phyloP scores from a whole-genome alignment of 2,329 filamentous ascomycete species.

The Coniochaeta sp. region DNA sequence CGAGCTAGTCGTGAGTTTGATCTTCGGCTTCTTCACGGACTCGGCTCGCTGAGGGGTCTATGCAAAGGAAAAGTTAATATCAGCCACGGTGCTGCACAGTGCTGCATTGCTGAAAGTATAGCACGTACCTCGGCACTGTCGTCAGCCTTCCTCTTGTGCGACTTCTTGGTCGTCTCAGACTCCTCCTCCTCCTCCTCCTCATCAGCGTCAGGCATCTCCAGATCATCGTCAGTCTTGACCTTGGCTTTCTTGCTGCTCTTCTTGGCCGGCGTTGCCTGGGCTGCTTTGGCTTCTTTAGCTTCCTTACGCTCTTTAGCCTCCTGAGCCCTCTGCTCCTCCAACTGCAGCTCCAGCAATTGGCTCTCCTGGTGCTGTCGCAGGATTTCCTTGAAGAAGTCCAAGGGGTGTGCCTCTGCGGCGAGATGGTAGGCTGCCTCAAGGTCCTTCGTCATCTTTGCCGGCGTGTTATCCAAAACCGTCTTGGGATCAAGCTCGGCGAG shows the following conservation, averaged over 20 bases:
- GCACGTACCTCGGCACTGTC: conserved; percentile 62
- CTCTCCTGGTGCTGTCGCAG: conserved; percentile 65
- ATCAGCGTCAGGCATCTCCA: conserved; percentile 53
- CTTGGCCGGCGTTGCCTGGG: conserved; percentile 29
- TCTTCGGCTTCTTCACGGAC: conserved; percentile 62
- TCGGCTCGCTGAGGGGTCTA: conserved; percentile 52
- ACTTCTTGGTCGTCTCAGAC: conserved; percentile 40
- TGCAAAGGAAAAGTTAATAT: neutral
- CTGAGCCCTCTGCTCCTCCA: neutral
- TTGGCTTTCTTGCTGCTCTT: conserved; percentile 34
- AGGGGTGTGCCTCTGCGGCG: conserved; percentile 68
- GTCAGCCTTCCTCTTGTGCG: conserved; percentile 80
- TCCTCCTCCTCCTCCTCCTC: conserved; percentile 53
- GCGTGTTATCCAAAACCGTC: conserved; percentile 59
- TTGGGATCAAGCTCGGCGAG: conserved; percentile 70
- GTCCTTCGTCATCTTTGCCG: conserved; percentile 73
- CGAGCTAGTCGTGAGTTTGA: conserved; percentile 55
- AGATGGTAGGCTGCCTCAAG: conserved; percentile 73
- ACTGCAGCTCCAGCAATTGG: conserved; percentile 39
- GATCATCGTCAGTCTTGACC: conserved; percentile 44
- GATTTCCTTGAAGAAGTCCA: conserved; percentile 78
- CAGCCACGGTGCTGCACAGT: too few species aligned
- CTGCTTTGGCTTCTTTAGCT: conserved; percentile 30
- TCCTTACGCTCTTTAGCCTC: conserved; percentile 6
- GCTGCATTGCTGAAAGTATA: neutral